Evolutionary conservation across 345 rosid genomes (phyloP).

Genomic region (Hirschfeldia incana): DNA sequence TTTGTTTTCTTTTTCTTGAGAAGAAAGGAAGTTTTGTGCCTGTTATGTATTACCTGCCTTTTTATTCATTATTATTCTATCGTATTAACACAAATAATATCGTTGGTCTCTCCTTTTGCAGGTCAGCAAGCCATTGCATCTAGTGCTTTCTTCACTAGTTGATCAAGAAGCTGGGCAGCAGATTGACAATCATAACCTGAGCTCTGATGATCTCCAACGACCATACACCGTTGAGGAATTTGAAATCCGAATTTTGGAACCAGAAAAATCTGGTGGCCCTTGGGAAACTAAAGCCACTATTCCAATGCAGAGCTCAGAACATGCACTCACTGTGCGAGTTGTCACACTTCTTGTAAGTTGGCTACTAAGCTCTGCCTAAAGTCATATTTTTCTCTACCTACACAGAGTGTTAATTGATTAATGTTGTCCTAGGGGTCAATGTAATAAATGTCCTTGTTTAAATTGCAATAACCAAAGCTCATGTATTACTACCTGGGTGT

Average conservation of each 20-base stretch:
- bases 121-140: conserved; percentile 88
- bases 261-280: conserved; percentile 79
- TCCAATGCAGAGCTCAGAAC: conserved; percentile 93
- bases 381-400: conserved; percentile 26
- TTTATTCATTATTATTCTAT: background rate
- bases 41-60: background rate
- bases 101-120: conserved; percentile 35
- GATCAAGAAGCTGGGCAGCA: conserved; percentile 96
- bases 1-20: background rate
- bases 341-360: conserved; percentile 83
- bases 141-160: conserved; percentile 85
- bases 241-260: conserved; percentile 90
- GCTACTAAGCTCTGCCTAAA: conserved; percentile 15
- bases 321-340: conserved; percentile 90
- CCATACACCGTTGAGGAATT: conserved; percentile 85
- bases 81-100: conserved; percentile 18
- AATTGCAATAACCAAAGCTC: conserved; percentile 18
- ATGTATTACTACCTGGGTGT: conserved; percentile 25
- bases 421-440: background rate
- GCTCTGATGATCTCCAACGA: conserved; percentile 71
- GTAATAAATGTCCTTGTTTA: background rate
- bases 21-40: conserved; percentile 13
- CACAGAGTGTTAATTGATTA: background rate
- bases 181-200: conserved; percentile 74
- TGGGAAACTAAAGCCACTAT: conserved; percentile 95